phyloP scores from a whole-genome alignment of 73 alveolate species.

The Symbiodinium natans region DNA sequence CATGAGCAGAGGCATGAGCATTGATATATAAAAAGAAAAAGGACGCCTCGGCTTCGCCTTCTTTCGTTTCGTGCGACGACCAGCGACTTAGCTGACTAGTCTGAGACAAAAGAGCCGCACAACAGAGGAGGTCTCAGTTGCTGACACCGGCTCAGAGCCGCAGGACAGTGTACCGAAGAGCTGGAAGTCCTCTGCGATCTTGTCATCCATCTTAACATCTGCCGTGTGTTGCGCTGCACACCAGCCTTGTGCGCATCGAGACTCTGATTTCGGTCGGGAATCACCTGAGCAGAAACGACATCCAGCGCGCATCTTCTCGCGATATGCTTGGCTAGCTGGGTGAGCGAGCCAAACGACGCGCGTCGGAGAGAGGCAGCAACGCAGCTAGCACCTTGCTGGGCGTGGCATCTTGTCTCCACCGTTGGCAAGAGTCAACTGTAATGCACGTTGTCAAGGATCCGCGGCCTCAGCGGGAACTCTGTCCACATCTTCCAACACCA shows the following conservation, averaged over 20 bases:
- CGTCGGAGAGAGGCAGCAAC: conserved; percentile 30
- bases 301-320: no score
- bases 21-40: no score
- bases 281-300: conserved; percentile 9
- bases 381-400: conserved; percentile 42
- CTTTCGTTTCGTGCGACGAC: neutral
- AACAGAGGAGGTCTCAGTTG: neutral
- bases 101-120: neutral
- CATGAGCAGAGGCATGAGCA: no score
- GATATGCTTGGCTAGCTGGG: neutral
- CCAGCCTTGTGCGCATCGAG: conserved; percentile 69
- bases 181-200: conserved; percentile 69
- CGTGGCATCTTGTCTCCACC: neutral
- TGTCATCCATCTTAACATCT: no score
- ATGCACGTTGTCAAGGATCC: neutral
- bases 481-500: conserved; percentile 90
- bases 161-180: conserved; percentile 65
- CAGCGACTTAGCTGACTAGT: neutral
- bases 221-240: neutral
- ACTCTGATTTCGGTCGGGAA: conserved; percentile 86
- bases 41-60: no score
- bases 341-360: conserved; percentile 71
- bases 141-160: conserved; percentile 85
- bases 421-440: neutral
- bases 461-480: conserved; percentile 30